Percentiles rank a stretch among this genome's conserved stretches.
Evolutionary conservation across 257 asterid species (phyloP).

Genomic region (Datura wrightii): DNA sequence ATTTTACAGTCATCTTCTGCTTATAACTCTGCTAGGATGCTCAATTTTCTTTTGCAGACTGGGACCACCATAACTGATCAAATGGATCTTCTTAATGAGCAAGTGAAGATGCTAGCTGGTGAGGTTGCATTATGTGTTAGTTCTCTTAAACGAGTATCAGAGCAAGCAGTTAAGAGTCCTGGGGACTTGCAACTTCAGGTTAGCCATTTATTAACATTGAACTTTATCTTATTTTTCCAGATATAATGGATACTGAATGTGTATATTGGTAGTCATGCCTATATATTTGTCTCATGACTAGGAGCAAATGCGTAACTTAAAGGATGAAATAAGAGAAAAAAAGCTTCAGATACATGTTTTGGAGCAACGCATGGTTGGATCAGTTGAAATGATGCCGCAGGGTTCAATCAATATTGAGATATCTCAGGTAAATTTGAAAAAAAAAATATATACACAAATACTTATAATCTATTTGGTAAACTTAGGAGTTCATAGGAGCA

Average conservation of each 20-base stretch:
- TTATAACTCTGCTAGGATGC: conserved; percentile 33
- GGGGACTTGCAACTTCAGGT: conserved; percentile 68
- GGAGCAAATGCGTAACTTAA: conserved; percentile 67
- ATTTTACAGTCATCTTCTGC: conserved; percentile 18
- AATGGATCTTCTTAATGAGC: conserved; percentile 83
- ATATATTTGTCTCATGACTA: conserved; percentile 42
- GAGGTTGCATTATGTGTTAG: conserved; percentile 80
- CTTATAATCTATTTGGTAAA: not conserved
- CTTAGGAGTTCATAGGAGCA: not conserved
- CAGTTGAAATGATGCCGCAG: conserved; percentile 64
- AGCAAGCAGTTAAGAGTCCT: conserved; percentile 63
- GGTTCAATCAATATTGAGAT: conserved; percentile 57
- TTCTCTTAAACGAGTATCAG: conserved; percentile 74
- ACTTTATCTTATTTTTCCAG: not conserved
- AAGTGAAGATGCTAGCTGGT: conserved; percentile 84
- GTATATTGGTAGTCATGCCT: not conserved
- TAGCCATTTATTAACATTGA: conserved; percentile 28
- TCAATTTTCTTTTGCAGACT: conserved; percentile 52
- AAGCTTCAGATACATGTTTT: conserved; percentile 65
- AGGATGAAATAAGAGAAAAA: conserved; percentile 77
- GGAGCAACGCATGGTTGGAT: conserved; percentile 84
- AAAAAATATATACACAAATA: not conserved
- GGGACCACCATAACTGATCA: conserved; percentile 86
- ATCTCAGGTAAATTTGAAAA: conserved; percentile 59
- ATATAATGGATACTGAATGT: conserved; percentile 25